Evolutionary conservation across 495 filamentous ascomycete species (phyloP).

Genomic region (Aspergillus heteromorphus): DNA sequence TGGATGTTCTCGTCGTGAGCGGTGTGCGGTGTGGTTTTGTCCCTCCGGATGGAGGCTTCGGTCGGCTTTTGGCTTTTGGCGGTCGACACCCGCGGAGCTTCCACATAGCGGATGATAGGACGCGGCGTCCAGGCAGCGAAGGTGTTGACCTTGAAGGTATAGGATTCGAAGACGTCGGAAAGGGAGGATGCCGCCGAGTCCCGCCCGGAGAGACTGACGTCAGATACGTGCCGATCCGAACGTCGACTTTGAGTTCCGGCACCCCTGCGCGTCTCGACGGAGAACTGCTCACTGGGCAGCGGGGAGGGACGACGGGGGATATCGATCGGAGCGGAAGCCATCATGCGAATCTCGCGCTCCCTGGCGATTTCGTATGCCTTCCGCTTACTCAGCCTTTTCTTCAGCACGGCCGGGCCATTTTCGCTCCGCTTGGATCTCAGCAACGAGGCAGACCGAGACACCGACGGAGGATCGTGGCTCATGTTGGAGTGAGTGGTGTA

Average conservation of each 20-base stretch:
- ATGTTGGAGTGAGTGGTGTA: constrained; percentile 40
- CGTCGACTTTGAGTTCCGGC: constrained; percentile 53
- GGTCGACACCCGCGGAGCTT: constrained; percentile 48
- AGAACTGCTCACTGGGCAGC: constrained; percentile 33
- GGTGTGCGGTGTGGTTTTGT: constrained; percentile 35
- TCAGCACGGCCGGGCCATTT: constrained; percentile 47
- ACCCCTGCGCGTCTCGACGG: constrained; percentile 59
- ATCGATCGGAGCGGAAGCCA: constrained; percentile 61
- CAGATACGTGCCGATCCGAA: constrained; percentile 58
- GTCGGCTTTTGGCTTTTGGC: constrained; percentile 32
- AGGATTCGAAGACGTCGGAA: constrained; percentile 63
- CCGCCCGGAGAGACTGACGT: constrained; percentile 65
- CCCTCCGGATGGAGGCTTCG: constrained; percentile 33
- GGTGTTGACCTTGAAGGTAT: constrained; percentile 68
- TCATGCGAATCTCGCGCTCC: constrained; percentile 81
- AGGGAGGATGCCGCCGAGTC: constrained; percentile 69
- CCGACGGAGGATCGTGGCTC: constrained; percentile 33
- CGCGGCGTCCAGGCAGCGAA: constrained; percentile 72
- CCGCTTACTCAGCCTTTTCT: constrained; percentile 73
- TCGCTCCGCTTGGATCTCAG: constrained; percentile 56
- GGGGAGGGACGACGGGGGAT: constrained; percentile 56
- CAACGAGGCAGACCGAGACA: constrained; percentile 55
- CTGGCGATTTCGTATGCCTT: constrained; percentile 66
- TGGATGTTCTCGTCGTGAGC: constrained; percentile 61
- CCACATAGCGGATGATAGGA: constrained; percentile 69